Percentiles rank a stretch among this genome's conserved stretches.
Evolutionary conservation across 192 early-diverging fungal species (phyloP).

Genomic region (Jimgerdemannia flammicorona): DNA sequence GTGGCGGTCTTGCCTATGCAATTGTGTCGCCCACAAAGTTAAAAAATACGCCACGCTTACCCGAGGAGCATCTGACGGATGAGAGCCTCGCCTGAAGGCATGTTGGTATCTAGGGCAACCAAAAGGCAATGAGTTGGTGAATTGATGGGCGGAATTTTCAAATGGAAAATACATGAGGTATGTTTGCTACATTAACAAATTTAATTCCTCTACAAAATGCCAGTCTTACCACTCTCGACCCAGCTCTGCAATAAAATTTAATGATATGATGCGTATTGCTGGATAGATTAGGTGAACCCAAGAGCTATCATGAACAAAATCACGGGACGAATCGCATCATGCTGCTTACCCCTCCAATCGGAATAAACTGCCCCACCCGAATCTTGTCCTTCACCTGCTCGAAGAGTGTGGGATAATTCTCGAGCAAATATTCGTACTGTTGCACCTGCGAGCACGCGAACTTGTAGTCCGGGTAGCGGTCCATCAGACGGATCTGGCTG

Average conservation of each 20-base stretch:
- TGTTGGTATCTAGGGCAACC: conserved; percentile 93
- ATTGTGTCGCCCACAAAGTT: not conserved
- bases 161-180: conserved; percentile 71
- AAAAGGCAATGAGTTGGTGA: too few relatives aligned
- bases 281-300: not conserved
- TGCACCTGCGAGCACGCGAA: conserved; percentile 97
- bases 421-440: conserved; percentile 91
- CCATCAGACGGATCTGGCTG: conserved; percentile 77
- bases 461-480: conserved; percentile 81
- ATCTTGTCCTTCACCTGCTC: conserved; percentile 66
- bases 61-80: conserved; percentile 92
- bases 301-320: too few relatives aligned
- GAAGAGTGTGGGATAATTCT: conserved; percentile 82
- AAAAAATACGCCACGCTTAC: conserved; percentile 13
- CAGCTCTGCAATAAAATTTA: not conserved
- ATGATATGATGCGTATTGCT: not conserved
- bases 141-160: conserved; percentile 47
- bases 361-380: conserved; percentile 78
- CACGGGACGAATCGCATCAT: conserved; percentile 1
- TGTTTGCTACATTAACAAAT: too few relatives aligned
- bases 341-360: conserved; percentile 72
- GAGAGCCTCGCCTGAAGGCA: conserved; percentile 94
- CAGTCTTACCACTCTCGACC: not conserved
- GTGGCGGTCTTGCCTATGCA: too few relatives aligned
- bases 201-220: not conserved